phyloP scores from a whole-genome alignment of 352 stramenopile species.

The Globisporangium ultimum region DNA sequence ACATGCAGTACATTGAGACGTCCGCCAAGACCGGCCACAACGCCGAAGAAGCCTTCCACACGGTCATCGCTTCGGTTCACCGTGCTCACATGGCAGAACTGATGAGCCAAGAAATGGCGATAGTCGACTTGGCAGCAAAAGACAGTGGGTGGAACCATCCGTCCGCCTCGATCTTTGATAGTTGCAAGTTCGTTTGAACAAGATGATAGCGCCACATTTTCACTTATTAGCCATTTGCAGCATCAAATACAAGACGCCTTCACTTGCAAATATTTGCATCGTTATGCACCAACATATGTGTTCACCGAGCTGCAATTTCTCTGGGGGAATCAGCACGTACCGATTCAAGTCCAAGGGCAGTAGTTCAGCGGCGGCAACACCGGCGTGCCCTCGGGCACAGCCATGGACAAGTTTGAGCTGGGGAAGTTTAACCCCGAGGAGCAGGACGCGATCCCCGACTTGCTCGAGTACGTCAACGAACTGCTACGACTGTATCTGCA shows the following conservation, averaged over 20 bases:
- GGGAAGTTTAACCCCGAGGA: constrained; percentile 75
- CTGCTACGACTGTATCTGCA: constrained; percentile 81
- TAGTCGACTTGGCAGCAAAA: constrained; percentile 28
- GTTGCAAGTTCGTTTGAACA: too few species aligned
- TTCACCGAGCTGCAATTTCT: too few species aligned
- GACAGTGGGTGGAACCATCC: too few species aligned
- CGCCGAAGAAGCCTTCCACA: constrained; percentile 56
- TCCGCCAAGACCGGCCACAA: constrained; percentile 73
- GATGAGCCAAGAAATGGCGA: constrained; percentile 16
- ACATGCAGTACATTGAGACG: constrained; percentile 82
- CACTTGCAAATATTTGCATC: too few species aligned
- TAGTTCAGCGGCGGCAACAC: constrained; percentile 73
- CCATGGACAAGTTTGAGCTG: constrained; percentile 83
- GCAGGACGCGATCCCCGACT: constrained; percentile 58
- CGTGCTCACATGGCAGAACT: constrained; percentile 35
- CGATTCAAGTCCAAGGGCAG: constrained; percentile 80
- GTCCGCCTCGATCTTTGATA: too few species aligned
- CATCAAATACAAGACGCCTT: too few species aligned
- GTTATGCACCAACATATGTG: too few species aligned
- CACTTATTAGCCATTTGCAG: too few species aligned
- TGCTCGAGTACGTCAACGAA: constrained; percentile 70
- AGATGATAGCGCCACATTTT: too few species aligned
- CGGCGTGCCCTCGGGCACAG: constrained; percentile 65
- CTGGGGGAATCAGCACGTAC: constrained; percentile 57
- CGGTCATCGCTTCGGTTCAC: constrained; percentile 54